Percentiles rank a stretch among this genome's conserved stretches.
Evolutionary conservation across 2,329 filamentous ascomycete species (phyloP).

Genomic region (Diplodia sapinea): DNA sequence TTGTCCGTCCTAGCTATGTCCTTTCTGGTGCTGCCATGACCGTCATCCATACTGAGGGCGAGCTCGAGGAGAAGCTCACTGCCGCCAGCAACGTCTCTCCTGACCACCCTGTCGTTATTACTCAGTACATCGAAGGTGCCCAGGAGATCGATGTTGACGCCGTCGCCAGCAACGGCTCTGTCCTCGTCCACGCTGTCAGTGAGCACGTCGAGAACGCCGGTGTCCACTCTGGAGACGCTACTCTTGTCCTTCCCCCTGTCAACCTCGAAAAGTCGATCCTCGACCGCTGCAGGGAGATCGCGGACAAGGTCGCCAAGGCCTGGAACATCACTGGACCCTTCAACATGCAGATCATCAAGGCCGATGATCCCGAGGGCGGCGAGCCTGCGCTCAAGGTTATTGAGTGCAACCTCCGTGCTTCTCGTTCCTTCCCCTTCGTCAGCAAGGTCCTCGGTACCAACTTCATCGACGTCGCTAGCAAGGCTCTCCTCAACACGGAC

Average conservation of each 20-base stretch:
- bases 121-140: conserved; percentile 96
- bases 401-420: conserved; percentile 96
- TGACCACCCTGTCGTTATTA: conserved; percentile 97
- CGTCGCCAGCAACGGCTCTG: conserved; percentile 83
- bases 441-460: conserved; percentile 96
- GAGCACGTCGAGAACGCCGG: conserved; percentile 97
- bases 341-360: conserved; percentile 99
- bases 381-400: conserved; percentile 89
- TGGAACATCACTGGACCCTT: conserved; percentile 98
- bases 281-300: conserved; percentile 91
- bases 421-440: conserved; percentile 97
- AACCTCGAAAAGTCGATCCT: conserved; percentile 78
- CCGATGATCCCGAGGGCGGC: conserved; percentile 74
- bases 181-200: conserved; percentile 88
- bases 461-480: conserved; percentile 95
- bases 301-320: conserved; percentile 92
- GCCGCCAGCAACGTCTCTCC: conserved; percentile 90
- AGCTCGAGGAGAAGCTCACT: conserved; percentile 93
- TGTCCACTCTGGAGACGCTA: conserved; percentile 97
- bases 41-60: conserved; percentile 84
- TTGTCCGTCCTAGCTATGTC: conserved; percentile 94
- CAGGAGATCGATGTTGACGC: conserved; percentile 96
- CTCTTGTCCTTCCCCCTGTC: conserved; percentile 85
- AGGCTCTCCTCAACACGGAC: conserved; percentile 83
- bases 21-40: conserved; percentile 98